Conservation (phyloP, 345 rosid species). For the Erysimum cheiranthoides region DNA sequence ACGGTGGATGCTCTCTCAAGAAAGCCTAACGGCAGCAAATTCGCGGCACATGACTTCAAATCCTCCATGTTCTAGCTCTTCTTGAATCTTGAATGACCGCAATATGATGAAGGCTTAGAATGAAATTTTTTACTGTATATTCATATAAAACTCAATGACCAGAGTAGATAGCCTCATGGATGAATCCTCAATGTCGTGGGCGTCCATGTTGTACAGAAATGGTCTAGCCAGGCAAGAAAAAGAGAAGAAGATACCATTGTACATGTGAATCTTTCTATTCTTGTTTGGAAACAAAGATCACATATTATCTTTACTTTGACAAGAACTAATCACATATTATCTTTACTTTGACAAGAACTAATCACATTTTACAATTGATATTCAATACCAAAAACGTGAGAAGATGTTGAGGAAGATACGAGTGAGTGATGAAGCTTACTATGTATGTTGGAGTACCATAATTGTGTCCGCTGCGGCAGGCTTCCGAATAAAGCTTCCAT, state of each 20-base stretch:
- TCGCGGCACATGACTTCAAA: constrained; percentile 49
- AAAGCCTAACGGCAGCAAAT: constrained; percentile 48
- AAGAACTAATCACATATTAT: background rate
- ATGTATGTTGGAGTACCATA: background rate
- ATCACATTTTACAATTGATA: background rate
- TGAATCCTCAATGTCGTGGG: too few species aligned
- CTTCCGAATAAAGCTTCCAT: too few species aligned
- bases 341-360: background rate
- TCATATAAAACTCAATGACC: too few species aligned
- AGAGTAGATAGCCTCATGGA: too few species aligned
- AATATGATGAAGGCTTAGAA: background rate
- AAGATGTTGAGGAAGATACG: background rate
- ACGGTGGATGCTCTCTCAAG: constrained; percentile 62
- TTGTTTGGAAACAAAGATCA: background rate
- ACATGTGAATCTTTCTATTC: background rate
- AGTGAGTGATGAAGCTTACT: background rate
- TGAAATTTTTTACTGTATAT: too few species aligned
- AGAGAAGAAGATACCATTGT: too few species aligned
- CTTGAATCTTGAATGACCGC: background rate
- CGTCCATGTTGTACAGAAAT: too few species aligned
- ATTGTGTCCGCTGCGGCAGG: too few species aligned
- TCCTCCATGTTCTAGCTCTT: constrained; percentile 42
- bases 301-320: background rate
- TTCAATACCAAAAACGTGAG: background rate
- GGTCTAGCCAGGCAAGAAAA: too few species aligned